phyloP scores from a whole-genome alignment of 495 filamentous ascomycete genomes.

The Neurospora sp. region DNA sequence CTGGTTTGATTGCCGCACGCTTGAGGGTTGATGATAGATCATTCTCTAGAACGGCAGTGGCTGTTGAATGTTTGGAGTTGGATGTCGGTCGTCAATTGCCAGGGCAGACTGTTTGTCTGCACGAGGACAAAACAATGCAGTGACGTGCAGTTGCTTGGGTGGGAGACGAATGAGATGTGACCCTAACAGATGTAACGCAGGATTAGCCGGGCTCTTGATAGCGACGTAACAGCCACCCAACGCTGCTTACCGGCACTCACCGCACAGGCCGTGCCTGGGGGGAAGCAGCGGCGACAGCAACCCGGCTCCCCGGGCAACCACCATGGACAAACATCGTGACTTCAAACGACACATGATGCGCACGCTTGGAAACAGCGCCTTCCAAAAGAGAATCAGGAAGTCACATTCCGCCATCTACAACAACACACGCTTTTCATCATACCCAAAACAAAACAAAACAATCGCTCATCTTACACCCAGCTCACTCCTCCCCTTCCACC shows the following conservation, averaged over 20 bases:
- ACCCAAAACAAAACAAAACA: neutral
- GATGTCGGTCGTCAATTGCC: neutral
- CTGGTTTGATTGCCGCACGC: neutral
- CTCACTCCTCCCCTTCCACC: conserved; percentile 37
- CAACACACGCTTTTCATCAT: neutral
- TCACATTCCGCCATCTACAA: neutral
- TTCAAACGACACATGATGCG: neutral
- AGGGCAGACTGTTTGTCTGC: neutral
- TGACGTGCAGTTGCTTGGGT: neutral
- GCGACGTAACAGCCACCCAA: neutral
- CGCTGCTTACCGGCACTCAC: neutral
- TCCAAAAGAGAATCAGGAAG: neutral
- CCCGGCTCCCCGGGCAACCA: neutral
- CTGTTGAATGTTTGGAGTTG: neutral
- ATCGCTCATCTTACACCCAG: neutral
- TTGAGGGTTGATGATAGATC: neutral
- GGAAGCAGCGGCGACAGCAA: neutral
- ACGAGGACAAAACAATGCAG: too few species aligned
- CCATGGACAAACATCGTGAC: neutral
- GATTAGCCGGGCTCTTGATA: neutral
- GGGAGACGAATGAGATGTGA: neutral
- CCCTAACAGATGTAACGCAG: neutral
- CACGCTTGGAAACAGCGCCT: neutral
- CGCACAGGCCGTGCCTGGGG: too few species aligned
- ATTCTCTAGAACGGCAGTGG: neutral